These are phyloP conservation scores for Pseudonitzschia pungens DNA, from an alignment of 108 stramenopile species.

Conservation along the genomic window DNA sequence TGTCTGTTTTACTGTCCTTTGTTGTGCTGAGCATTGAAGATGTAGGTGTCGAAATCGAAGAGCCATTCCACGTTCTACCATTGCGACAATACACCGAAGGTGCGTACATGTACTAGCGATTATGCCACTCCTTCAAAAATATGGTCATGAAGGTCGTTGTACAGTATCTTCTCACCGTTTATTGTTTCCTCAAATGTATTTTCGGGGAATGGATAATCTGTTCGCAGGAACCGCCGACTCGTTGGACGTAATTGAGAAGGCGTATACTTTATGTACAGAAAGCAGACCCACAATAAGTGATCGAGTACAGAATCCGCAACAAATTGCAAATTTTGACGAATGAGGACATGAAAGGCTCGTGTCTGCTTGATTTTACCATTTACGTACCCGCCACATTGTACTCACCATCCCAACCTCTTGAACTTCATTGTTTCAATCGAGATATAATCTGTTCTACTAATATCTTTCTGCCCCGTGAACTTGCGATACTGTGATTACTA, in stretches of 20 bases:
- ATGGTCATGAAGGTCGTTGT: too few relatives aligned
- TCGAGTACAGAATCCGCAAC: background rate
- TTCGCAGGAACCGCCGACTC: constrained; percentile 7
- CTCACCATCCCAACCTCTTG: too few relatives aligned
- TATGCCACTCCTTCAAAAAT: background rate
- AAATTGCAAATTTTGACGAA: too few relatives aligned
- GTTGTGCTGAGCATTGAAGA: constrained; percentile 54
- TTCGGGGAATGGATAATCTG: background rate
- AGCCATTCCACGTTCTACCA: constrained; percentile 56
- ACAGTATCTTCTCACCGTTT: background rate
- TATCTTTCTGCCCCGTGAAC: too few relatives aligned
- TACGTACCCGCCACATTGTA: too few relatives aligned
- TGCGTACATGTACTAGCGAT: constrained; percentile 17
- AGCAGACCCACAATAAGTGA: background rate
- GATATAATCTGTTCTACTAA: too few relatives aligned
- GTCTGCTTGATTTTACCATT: too few relatives aligned
- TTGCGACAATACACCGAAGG: constrained; percentile 51
- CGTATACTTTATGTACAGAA: background rate
- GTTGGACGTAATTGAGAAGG: background rate
- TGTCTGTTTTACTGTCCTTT: constrained; percentile 40
- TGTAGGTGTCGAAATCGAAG: constrained; percentile 55
- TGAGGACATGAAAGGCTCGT: too few relatives aligned
- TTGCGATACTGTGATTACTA: too few relatives aligned
- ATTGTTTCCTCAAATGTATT: background rate
- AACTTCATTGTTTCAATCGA: too few relatives aligned